Evolutionary conservation across 257 asterid species (phyloP).

Genomic region (Osmanthus fragrans): DNA sequence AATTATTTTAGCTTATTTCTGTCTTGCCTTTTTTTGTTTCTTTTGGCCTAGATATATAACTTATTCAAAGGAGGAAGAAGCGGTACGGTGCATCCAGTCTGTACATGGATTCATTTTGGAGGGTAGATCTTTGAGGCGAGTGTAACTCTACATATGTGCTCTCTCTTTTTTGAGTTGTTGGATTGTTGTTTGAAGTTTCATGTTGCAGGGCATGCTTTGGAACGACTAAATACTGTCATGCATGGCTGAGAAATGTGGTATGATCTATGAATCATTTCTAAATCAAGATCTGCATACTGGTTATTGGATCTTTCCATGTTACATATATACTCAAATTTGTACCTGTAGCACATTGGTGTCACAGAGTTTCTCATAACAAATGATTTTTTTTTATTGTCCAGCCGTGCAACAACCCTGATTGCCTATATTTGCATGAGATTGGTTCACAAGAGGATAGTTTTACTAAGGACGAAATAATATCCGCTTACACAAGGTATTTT

Average conservation of each 20-base stretch:
- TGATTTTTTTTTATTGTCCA: conserved; percentile 23
- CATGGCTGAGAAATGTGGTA: conserved; percentile 64
- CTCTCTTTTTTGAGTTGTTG: background rate
- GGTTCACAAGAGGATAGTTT: conserved; percentile 60
- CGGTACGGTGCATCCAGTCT: conserved; percentile 88
- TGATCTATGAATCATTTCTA: conserved; percentile 12
- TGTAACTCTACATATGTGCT: conserved; percentile 15
- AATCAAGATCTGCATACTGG: background rate
- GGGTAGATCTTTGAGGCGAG: conserved; percentile 71
- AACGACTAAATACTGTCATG: conserved; percentile 57
- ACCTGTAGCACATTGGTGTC: background rate
- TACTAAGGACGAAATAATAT: conserved; percentile 56
- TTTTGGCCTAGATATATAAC: conserved; percentile 70
- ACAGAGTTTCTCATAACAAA: background rate
- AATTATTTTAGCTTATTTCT: background rate
- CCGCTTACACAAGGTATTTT: conserved; percentile 56
- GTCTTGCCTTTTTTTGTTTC: conserved; percentile 10
- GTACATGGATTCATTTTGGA: conserved; percentile 92
- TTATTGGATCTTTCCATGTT: background rate
- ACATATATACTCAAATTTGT: background rate
- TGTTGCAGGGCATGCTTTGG: conserved; percentile 76
- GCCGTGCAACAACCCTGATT: conserved; percentile 66
- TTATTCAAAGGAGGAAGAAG: conserved; percentile 89
- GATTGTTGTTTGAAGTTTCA: conserved; percentile 23
- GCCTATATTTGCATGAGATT: conserved; percentile 59